Evolutionary conservation across 345 rosid species (phyloP).

Genomic region (Aurinia saxatilis): DNA sequence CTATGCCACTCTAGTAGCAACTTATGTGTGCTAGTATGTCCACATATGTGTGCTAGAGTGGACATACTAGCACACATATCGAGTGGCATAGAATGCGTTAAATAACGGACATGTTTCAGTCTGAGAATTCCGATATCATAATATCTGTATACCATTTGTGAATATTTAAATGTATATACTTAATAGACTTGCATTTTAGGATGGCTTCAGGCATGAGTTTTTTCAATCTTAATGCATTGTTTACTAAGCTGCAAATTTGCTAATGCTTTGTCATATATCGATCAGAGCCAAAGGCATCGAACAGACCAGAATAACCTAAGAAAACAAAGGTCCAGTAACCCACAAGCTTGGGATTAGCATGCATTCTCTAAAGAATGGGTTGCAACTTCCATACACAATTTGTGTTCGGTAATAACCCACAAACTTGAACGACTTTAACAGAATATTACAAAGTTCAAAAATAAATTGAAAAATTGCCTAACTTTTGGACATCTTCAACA

Average conservation of each 20-base stretch:
- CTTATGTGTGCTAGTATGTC: too few species aligned
- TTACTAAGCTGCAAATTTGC: not conserved
- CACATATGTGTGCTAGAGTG: too few species aligned
- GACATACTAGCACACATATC: too few species aligned
- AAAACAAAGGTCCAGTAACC: not conserved
- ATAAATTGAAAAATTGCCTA: constrained; percentile 6
- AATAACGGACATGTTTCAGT: too few species aligned
- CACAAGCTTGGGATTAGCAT: not conserved
- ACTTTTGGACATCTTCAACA: constrained; percentile 1
- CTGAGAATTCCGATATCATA: too few species aligned
- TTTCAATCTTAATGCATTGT: not conserved
- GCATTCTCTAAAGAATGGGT: constrained; percentile 13
- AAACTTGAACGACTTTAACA: not conserved
- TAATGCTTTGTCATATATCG: not conserved
- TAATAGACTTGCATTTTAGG: not conserved
- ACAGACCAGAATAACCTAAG: not conserved
- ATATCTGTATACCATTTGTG: too few species aligned
- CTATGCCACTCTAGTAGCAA: too few species aligned
- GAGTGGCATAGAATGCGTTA: too few species aligned
- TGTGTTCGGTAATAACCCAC: constrained; percentile 18
- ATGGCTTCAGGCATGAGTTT: not conserved
- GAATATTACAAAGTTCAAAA: not conserved
- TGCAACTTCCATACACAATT: constrained; percentile 12
- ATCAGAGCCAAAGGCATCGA: not conserved
- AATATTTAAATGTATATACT: too few species aligned